Evolutionary conservation across 345 rosid genomes (phyloP), one percentile per base, ranked within the genome.

Genomic region (Aurinia saxatilis): DNA sequence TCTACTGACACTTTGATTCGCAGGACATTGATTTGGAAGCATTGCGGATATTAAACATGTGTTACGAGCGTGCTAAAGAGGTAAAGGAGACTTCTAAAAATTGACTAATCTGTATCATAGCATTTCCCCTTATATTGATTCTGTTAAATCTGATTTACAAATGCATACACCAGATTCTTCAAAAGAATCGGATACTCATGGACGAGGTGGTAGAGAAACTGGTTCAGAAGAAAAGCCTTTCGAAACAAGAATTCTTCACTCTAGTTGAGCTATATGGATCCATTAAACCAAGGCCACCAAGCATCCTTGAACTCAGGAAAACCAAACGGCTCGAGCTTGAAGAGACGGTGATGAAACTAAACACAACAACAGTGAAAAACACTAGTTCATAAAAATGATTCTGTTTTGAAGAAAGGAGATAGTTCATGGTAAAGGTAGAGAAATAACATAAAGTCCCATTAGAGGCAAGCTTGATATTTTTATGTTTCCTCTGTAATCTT

Each of bases 11-110:
- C 49, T 45, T 57, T 57, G 57, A 30, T 67, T 56, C 72, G 55
- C 80, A 91, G 98, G 91, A 82, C 25, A 86, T 91, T 64, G 96
- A 91, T 75, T 44, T 70, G n/a, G 96, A 85, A 78, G 91, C 96
- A 2, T 67, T 81, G 72, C 74, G 52, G 72, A 82, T 91, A 58
- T 12, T 84, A 65, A 81, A 85, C 71, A 36, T 47, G 66, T 82
- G 98, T 68, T 88, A 88, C 46, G 86, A 80, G 52, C 78, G 84
- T 39, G 90, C 96, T 42, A 91, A 86, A 80, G 88, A 82, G 96
- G 96, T 89, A 77, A 10, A 63, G 7, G 9, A 18, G 13, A 21
- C 10, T 15, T 51, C n/a, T 13, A 0, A 48, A 23, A 33, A 34
- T 13, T 15, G 5, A 35, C 14, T 35, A 27, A 25, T 27, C 23